A percentile compares a stretch with the other conserved stretches of the same genome.
phyloP scores from a whole-genome alignment of 2,329 filamentous ascomycete genomes.

The Hypoxylon rubiginosum region DNA sequence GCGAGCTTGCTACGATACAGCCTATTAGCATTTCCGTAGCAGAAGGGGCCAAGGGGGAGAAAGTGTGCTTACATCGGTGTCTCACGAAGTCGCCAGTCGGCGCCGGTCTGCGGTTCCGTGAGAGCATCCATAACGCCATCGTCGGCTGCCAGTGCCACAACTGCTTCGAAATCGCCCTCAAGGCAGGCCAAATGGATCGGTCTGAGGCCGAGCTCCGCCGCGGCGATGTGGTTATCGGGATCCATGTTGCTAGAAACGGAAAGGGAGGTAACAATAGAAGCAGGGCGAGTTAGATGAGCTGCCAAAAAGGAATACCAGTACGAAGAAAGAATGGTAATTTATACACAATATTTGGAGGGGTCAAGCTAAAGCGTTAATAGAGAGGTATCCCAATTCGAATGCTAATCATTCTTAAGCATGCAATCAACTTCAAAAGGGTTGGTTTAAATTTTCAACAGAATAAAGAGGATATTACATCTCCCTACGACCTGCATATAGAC shows the following conservation, averaged over 20 bases:
- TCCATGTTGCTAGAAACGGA: conserved; percentile 11
- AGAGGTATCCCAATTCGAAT: neutral
- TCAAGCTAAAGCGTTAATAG: neutral
- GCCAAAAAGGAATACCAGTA: neutral
- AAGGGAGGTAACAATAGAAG: neutral
- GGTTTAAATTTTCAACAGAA: neutral
- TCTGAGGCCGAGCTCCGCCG: conserved; percentile 31
- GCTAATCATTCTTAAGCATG: neutral
- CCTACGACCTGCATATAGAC: too few species aligned
- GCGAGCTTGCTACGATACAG: conserved; percentile 35
- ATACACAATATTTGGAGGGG: neutral
- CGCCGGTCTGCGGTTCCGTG: conserved; percentile 21
- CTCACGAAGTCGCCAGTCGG: conserved; percentile 24
- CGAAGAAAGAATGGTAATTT: neutral
- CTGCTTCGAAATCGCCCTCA: conserved; percentile 29
- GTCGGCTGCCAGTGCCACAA: conserved; percentile 15
- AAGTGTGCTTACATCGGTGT: conserved; percentile 33
- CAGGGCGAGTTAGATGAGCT: neutral
- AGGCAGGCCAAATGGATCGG: conserved; percentile 38
- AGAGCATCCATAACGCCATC: conserved; percentile 14
- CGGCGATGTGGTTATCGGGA: conserved; percentile 3
- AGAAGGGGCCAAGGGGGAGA: neutral
- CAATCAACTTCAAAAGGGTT: neutral
- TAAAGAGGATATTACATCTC: neutral
- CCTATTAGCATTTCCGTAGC: neutral